Base-by-base conservation (phyloP, 805 yeast genomes). In the Wickerhamiella siamensis region DNA sequence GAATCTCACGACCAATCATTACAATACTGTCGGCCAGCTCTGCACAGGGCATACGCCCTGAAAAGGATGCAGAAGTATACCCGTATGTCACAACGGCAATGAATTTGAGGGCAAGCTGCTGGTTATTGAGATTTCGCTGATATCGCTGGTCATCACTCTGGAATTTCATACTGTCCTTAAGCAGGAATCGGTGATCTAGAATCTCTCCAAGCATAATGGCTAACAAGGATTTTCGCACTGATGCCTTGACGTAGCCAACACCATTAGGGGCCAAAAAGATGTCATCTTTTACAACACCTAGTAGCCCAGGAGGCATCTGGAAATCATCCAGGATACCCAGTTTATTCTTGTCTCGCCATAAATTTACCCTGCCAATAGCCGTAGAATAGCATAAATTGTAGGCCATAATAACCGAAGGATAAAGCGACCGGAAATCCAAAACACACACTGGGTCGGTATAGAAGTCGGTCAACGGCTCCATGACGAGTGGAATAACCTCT, bases 21-120 rank as follows among this genome's bases (percentile, higher is more conserved):
- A 91, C 98, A 56, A 91, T 83, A 10, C 93, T 80, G 61, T 91
- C 98, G 0, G 98, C 95, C 24, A 91, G 70, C 56, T 87, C 97
- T 0, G 94, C 77, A 52, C 91, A 83, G 0, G 98, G 97, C 98
- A 91, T 91, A 47, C 98, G 65, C 0, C 98, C 98, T 6, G 95
- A 83, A 55, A 80, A 91, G 0, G 95, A 75, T 0, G 98, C 98
- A 1, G 95, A 80, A 0, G 96, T 71, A 55, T 91, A 91, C 0
- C 98, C 98, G 62, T 91, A 91, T 0, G 95, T 88, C 6, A 91
- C 98, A 58, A 86, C 87, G 1, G 98, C 96, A 34, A 86, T 77
- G 38, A 88, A 64, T 55, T 91, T 91, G 47, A 91, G 63, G 0
- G 95, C 97, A 33, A 83, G 57, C 51, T 91, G 98, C 42, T 88